phyloP scores from a whole-genome alignment of 352 stramenopile genomes.

The Aphanomyces stellatus region DNA sequence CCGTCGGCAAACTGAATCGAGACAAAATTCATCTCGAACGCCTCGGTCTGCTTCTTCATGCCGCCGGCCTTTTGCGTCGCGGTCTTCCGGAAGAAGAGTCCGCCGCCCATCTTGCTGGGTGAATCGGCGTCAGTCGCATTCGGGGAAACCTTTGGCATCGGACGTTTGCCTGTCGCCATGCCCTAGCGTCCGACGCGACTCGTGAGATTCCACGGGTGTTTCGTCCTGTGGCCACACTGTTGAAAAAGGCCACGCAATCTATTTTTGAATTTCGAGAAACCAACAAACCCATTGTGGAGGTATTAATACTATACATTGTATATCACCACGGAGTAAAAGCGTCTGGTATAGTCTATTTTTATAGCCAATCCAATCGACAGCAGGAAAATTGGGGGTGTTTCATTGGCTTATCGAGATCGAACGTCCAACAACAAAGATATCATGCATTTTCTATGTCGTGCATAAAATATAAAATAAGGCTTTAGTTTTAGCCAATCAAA shows the following conservation, averaged over 20 bases:
- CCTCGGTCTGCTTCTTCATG: constrained; percentile 48
- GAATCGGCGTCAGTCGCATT: constrained; percentile 6
- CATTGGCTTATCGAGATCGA: too few relatives aligned
- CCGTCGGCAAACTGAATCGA: constrained; percentile 60
- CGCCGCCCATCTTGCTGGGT: neutral
- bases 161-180: constrained; percentile 17
- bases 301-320: too few relatives aligned
- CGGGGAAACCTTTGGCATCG: constrained; percentile 19
- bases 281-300: too few relatives aligned
- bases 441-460: neutral
- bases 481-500: neutral
- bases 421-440: neutral
- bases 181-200: too few relatives aligned
- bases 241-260: too few relatives aligned
- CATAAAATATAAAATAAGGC: neutral
- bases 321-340: too few relatives aligned
- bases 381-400: too few relatives aligned
- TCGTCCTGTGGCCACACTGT: too few relatives aligned
- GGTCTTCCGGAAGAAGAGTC: constrained; percentile 13
- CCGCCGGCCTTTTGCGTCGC: neutral
- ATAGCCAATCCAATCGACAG: too few relatives aligned
- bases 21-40: constrained; percentile 66
- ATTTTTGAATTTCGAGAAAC: too few relatives aligned
- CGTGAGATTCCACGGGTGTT: too few relatives aligned
- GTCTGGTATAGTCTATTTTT: too few relatives aligned